Base-by-base conservation (phyloP, 495 filamentous ascomycete genomes). In the Clavariopsis aquatica region DNA sequence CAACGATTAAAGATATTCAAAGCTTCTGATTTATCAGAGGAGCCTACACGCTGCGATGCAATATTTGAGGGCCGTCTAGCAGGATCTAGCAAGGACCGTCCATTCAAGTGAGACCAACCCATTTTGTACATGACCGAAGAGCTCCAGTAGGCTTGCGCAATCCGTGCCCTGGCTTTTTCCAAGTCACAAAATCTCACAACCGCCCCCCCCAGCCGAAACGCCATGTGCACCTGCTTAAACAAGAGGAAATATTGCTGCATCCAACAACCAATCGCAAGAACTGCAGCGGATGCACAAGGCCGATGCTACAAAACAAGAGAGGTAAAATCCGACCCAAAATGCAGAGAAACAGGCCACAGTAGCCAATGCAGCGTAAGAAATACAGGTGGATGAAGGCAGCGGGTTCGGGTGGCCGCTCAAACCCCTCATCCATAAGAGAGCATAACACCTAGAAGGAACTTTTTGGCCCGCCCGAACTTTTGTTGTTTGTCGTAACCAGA, bases 251-350 rank as follows among this genome's bases (percentile, higher is more conserved):
- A 26, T n/a, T 38, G 49, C 29, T 57, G 57, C 57, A 62, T 62
- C 58, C 52, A 65, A 60, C 34, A 29, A 43, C 20, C 52, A 49
- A 28, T 27, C 51, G 34, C 26, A 20, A 46, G 49, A 56, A n/a
- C 17, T 38, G 58, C 52, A 49, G 28, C 31, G 13, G 28, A 63
- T 62, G 59, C 46, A 36, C 24, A 43, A 43, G 15, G 38, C 20
- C 49, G 57, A 66, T 66, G 57, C 64, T 56, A 46, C 56, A 27
- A 19, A 52, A 69, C 60, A 60, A n/a, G 49, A 60, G 45, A 70
- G 57, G 57, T 45, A 51, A 52, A 60, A 63, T 61, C 49, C 57
- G 58, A 51, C 53, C 62, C 60, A 62, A n/a, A 41, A 70, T 66
- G 67, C 67, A 66, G 31, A n/a, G 27, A 52, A 60, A 54, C 22